Evolutionary conservation across 2,329 filamentous ascomycete species (phyloP), one percentile per base, ranked within the genome.

Genomic region (Fusarium brevicatenulatum): DNA sequence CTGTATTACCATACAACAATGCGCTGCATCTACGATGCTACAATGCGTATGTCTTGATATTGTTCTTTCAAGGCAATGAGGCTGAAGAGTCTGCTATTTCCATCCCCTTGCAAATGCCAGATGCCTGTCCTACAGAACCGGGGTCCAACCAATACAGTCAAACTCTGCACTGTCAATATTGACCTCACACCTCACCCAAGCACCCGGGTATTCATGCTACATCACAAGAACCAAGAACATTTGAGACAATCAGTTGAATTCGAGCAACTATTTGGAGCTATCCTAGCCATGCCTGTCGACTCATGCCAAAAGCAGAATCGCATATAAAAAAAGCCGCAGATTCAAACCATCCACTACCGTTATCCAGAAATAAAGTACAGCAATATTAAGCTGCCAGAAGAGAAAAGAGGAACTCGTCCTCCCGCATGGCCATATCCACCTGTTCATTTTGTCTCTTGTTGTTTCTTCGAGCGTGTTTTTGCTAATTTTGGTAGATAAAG

Each of bases 281-380:
- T 61, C 47, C 61, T 46, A 62, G 66, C 67, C 73, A 77, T 70
- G 58, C 43, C 30, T 60, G 18, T 58, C 72, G 67, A 75, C 50
- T 44, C 53, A 54, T 64, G 43, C 61, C 49, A 39, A 54, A 59
- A 60, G 66, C 63, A 75, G 63, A 68, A 28, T 75, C 65, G 68
- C 56, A 30, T 52, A 52, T 16, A 64, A 71, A 77, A 77, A 67
- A 53, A 72, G 75, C 76, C 70, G 69, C 52, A 66, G 71, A 76
- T 52, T 47, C 8, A 47, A n/a, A 30, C 28, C 34, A 47, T 71
- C 68, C 43, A 47, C 64, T 52, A 47, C 74, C 76, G 57, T 72
- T 78, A 77, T 76, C 50, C 71, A 71, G 52, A 62, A 75, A 75
- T 50, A 37, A 25, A 40, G 30, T 44, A 44, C 54, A 71, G 66